phyloP scores from a whole-genome alignment of 495 filamentous ascomycete species.

The Echria macrotheca region DNA sequence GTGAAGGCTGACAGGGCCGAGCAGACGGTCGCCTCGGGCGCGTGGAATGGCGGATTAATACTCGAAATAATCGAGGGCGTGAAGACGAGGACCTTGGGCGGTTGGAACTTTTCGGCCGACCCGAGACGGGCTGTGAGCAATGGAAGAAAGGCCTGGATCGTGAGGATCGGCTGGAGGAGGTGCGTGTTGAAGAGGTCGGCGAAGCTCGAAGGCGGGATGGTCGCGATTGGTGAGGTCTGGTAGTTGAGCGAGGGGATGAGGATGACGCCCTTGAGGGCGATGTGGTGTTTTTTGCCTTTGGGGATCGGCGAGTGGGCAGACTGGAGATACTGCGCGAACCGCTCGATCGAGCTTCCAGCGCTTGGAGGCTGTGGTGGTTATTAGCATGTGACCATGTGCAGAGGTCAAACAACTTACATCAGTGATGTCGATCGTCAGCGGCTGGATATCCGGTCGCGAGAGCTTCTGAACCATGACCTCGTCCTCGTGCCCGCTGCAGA shows the following conservation, averaged over 20 bases:
- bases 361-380: constrained; percentile 35
- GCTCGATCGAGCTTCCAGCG: constrained; percentile 56
- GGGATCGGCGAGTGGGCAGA: constrained; percentile 66
- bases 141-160: constrained; percentile 79
- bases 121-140: constrained; percentile 54
- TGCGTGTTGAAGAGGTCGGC: constrained; percentile 86
- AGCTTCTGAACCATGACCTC: constrained; percentile 72
- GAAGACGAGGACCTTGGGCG: constrained; percentile 67
- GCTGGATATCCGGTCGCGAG: constrained; percentile 69
- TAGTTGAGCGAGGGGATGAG: constrained; percentile 68
- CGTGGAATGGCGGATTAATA: constrained; percentile 76
- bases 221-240: constrained; percentile 72
- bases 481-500: constrained; percentile 72
- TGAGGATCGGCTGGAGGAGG: constrained; percentile 85
- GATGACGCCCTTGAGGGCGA: constrained; percentile 71
- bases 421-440: constrained; percentile 76
- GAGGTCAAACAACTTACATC: constrained; percentile 46
- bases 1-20: constrained; percentile 78
- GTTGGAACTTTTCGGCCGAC: constrained; percentile 33
- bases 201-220: constrained; percentile 73
- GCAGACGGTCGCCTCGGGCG: constrained; percentile 71
- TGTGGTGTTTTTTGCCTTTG: constrained; percentile 64
- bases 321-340: constrained; percentile 61
- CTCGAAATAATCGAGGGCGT: constrained; percentile 81
- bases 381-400: constrained; percentile 16